These are phyloP conservation scores for Aspergillus sp. DNA, from an alignment of 2,329 filamentous ascomycete species.

Conservation along the genomic window DNA sequence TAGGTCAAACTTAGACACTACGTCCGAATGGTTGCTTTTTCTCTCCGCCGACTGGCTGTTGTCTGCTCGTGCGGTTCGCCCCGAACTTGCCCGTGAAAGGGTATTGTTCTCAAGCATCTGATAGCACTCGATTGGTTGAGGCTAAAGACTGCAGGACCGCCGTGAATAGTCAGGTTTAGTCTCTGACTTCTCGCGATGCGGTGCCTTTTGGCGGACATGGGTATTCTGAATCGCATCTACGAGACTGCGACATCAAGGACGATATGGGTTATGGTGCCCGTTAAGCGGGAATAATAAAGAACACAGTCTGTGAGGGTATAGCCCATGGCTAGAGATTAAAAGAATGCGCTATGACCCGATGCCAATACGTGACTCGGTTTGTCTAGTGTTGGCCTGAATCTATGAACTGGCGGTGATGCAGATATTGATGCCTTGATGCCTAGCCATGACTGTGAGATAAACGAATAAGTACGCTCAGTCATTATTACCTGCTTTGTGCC, in stretches of 20 bases:
- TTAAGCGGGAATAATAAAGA: background rate
- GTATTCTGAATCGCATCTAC: background rate
- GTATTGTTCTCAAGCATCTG: background rate
- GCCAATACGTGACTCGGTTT: slow-evolving; percentile 23
- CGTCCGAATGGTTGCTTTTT: slow-evolving; percentile 2
- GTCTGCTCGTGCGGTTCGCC: slow-evolving; percentile 1
- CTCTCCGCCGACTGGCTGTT: slow-evolving; percentile 1
- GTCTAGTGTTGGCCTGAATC: background rate
- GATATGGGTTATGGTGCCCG: background rate
- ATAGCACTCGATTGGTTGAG: background rate
- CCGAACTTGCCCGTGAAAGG: background rate
- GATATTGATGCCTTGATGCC: slow-evolving; percentile 5
- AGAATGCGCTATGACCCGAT: slow-evolving; percentile 20
- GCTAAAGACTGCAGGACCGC: background rate
- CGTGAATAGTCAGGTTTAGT: background rate
- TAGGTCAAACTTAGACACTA: slow-evolving; percentile 41
- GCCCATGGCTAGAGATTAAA: slow-evolving; percentile 6
- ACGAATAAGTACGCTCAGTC: background rate
- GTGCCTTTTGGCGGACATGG: background rate
- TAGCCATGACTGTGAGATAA: background rate
- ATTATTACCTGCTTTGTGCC: too few relatives aligned
- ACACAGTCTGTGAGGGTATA: background rate
- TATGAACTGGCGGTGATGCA: slow-evolving; percentile 1
- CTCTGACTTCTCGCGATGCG: background rate
- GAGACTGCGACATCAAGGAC: background rate